Evolutionary conservation across 1,139 yeast genomes (phyloP), one percentile per base, ranked within the genome.

Genomic region (Hanseniaspora uvarum): DNA sequence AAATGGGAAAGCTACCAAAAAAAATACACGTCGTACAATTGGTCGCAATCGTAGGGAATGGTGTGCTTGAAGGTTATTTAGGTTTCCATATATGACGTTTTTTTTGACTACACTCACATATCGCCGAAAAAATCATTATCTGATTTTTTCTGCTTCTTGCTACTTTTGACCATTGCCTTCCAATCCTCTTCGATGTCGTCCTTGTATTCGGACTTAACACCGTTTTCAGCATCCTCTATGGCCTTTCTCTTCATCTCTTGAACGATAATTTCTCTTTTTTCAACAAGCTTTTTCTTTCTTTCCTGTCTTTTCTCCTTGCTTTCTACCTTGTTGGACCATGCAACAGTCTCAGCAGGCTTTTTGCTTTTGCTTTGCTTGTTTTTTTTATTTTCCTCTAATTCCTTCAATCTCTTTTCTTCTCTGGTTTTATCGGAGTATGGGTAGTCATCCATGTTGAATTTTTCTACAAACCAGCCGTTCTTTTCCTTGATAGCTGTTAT

Each of bases 301-400:
- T 77, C 82, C 24, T 73, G 75, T 58, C 80, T 84, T 1, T 72
- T 66, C 57, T 83, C 89, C 62, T 83, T 86, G 6, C 77, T 72
- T 36, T 78, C 83, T 0, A 69, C 64, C 62, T 85, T 84, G 36
- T 76, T 76, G 4, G 95, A 85, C 96, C 96, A 89, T 0, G 96
- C 78, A 57, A 77, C 75, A 59, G 84, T 83, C 60, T 77, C 79
- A 57, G 73, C 76, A 60, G 76, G 77, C 26, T 65, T 56, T 52
- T 80, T 74, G 41, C 65, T 63, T 62, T 77, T 77, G 28, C 78
- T 72, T 59, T 75, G 75, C 56, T 69, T 66, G 23, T 67, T 67
- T 60, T 66, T 62, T 46, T 62, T 70, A 11, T 72, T 75, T 1
- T 74, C 73, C 59, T 75, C 77, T 58, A 84, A 62, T 57, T 78